These are phyloP conservation scores for Talaromyces sp. DNA, from an alignment of 2,329 filamentous ascomycete genomes.

Conservation along the genomic window DNA sequence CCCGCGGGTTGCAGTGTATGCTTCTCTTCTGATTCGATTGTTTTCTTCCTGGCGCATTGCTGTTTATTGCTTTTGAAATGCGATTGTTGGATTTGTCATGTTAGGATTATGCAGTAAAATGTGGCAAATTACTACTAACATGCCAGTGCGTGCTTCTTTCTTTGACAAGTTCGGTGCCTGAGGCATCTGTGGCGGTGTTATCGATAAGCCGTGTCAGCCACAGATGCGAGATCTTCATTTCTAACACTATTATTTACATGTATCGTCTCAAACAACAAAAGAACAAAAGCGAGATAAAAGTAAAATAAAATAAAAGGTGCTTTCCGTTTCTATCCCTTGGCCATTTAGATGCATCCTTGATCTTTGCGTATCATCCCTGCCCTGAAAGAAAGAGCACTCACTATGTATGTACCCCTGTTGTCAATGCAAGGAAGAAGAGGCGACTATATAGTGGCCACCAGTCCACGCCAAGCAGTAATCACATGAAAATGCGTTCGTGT, in stretches of 20 bases:
- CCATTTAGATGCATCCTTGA: background rate
- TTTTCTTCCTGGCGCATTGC: too few species aligned
- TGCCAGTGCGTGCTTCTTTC: too few species aligned
- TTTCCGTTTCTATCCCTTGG: background rate
- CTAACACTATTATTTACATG: too few species aligned
- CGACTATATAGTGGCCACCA: background rate
- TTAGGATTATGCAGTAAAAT: background rate
- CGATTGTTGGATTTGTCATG: background rate
- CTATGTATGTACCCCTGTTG: too few species aligned
- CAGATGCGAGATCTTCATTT: background rate
- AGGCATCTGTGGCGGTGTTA: background rate
- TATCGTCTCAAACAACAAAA: too few species aligned
- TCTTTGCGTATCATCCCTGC: background rate
- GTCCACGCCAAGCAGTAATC: background rate
- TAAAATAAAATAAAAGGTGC: background rate
- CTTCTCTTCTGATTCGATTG: background rate
- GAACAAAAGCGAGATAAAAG: too few species aligned
- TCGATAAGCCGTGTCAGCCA: background rate
- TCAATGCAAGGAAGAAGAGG: background rate
- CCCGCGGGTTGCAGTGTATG: background rate
- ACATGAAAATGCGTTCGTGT: background rate
- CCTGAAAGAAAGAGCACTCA: too few species aligned
- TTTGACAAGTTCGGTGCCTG: background rate
- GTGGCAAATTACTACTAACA: background rate
- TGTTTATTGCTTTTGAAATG: background rate